phyloP scores from a whole-genome alignment of 768 basidiomycete species.

The Aureoboletus auriporus region DNA sequence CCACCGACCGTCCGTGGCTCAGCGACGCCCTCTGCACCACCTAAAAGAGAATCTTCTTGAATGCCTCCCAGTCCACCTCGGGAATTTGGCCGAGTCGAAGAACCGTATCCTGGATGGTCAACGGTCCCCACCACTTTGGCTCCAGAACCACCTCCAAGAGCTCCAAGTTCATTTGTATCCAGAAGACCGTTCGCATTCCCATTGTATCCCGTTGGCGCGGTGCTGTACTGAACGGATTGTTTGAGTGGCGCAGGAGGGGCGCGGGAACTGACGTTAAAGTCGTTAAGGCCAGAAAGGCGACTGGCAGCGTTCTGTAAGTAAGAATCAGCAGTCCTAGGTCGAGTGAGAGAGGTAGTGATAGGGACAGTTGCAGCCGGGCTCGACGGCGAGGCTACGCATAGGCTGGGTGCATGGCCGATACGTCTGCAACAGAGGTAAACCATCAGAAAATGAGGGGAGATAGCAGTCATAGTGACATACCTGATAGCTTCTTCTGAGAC shows the following conservation, averaged over 20 bases:
- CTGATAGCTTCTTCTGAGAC: conserved; percentile 72
- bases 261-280: conserved; percentile 5
- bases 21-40: background rate
- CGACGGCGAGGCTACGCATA: conserved; percentile 29
- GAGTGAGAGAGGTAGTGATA: conserved; percentile 20
- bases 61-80: conserved; percentile 21
- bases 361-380: conserved; percentile 29
- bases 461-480: conserved; percentile 14
- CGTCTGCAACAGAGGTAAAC: conserved; percentile 31
- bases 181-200: conserved; percentile 9
- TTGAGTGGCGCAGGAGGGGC: conserved; percentile 9
- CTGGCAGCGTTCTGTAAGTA: conserved; percentile 6
- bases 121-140: conserved; percentile 15
- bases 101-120: conserved; percentile 27
- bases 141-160: conserved; percentile 10
- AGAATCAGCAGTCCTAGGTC: conserved; percentile 21
- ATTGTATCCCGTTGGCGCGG: conserved; percentile 23
- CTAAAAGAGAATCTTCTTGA: conserved; percentile 16
- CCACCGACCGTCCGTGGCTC: conserved; percentile 13
- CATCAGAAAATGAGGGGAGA: background rate
- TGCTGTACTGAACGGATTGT: conserved; percentile 26
- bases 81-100: conserved; percentile 11
- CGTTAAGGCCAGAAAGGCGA: conserved; percentile 6
- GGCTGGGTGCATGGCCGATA: conserved; percentile 45
- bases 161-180: conserved; percentile 22